Evolutionary conservation across 2,329 filamentous ascomycete species (phyloP).

Genomic region (Trichoderma sp.): DNA sequence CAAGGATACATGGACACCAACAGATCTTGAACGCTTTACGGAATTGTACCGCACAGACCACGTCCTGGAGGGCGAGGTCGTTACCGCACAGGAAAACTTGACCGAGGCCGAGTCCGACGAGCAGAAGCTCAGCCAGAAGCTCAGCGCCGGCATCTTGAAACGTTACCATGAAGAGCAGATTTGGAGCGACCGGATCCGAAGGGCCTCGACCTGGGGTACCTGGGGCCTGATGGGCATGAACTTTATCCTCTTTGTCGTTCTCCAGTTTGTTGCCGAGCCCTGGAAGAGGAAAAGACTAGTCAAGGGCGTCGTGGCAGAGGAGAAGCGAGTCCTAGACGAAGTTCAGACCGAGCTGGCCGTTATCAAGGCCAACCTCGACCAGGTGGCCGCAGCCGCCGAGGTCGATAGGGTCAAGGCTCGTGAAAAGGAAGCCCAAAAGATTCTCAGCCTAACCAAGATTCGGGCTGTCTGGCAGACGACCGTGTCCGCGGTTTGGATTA

Average conservation of each 20-base stretch:
- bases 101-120: conserved; percentile 74
- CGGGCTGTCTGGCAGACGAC: conserved; percentile 1
- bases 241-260: conserved; percentile 79
- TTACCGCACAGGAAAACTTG: conserved; percentile 67
- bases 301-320: conserved; percentile 75
- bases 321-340: conserved; percentile 56
- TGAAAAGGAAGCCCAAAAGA: not conserved
- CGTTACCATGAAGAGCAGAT: conserved; percentile 99
- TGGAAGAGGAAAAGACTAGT: conserved; percentile 83
- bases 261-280: conserved; percentile 88
- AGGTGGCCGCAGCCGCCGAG: conserved; percentile 25
- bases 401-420: not conserved
- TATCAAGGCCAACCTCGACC: conserved; percentile 32
- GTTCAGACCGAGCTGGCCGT: conserved; percentile 43
- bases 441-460: not conserved
- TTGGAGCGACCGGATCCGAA: conserved; percentile 94
- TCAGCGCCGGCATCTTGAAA: conserved; percentile 80
- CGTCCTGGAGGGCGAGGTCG: conserved; percentile 82
- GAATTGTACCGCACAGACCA: conserved; percentile 89
- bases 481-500: conserved; percentile 3
- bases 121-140: conserved; percentile 69
- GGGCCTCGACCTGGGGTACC: conserved; percentile 97
- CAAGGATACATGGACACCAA: conserved; percentile 86
- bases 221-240: conserved; percentile 98
- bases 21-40: conserved; percentile 92